These are phyloP conservation scores for Xanthoceras sorbifolium DNA, from an alignment of 345 rosid species.

Conservation along the genomic window DNA sequence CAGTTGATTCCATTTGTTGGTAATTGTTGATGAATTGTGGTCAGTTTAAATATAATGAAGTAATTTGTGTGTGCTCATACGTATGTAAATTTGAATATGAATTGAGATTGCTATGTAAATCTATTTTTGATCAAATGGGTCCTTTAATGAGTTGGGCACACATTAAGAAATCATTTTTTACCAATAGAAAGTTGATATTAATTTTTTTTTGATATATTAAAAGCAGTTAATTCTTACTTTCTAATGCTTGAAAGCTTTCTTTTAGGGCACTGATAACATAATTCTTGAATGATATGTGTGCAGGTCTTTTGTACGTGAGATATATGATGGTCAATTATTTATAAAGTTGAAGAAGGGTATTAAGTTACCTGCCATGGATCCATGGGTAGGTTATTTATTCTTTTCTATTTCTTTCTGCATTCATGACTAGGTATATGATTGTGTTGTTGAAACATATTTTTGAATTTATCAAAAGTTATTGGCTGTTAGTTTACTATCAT, in stretches of 20 bases:
- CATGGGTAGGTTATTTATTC: conserved; percentile 61
- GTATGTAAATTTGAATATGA: not conserved
- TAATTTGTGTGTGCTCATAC: not conserved
- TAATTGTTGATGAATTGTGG: not conserved
- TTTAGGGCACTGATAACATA: too few relatives aligned
- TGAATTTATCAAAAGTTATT: not conserved
- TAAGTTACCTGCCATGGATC: conserved; percentile 90
- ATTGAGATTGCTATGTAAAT: not conserved
- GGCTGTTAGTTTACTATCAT: not conserved
- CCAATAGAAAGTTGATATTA: too few relatives aligned
- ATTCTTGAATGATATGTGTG: conserved; percentile 11
- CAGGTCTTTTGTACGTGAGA: conserved; percentile 84
- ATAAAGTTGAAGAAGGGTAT: conserved; percentile 74
- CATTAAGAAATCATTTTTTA: too few relatives aligned
- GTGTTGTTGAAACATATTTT: not conserved
- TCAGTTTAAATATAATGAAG: not conserved
- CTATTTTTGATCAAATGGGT: too few relatives aligned
- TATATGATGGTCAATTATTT: conserved; percentile 81
- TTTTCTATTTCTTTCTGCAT: not conserved
- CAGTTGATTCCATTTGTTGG: not conserved
- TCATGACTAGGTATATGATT: not conserved
- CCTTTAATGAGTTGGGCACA: too few relatives aligned
- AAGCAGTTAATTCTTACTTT: too few relatives aligned
- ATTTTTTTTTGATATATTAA: too few relatives aligned
- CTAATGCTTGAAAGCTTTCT: too few relatives aligned